Evolutionary conservation across 768 basidiomycete species (phyloP), one percentile per base, ranked within the genome.

Genomic region (Fomitopsis serialis): DNA sequence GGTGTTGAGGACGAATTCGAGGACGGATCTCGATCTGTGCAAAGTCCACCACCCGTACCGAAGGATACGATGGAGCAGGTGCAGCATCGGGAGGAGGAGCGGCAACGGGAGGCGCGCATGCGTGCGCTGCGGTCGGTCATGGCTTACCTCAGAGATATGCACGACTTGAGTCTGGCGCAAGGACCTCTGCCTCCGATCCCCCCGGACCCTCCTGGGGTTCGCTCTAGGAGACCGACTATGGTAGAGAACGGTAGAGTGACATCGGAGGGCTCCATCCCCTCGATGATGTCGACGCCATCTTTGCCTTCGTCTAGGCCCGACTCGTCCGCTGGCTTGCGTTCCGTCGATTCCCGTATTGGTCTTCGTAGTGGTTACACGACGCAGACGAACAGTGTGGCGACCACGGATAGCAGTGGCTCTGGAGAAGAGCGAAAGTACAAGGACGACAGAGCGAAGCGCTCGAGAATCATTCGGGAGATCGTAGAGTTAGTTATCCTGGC

Each of bases 101-200:
- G 83, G 29, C 79, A 76, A 17, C 77, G 82, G 27, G 88, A 90
- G 63, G 77, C 82, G 27, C 87, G 87, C 65, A 84, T 81, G 62
- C 79, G 89, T 42, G 93, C 92, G 29, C 76, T 99, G 49, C 82
- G 90, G 52, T 89, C 90, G 10, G 83, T 99, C 17, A 95, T 98
- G 88, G 92, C 93, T 7, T 99, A 98, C 69, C 78, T 99, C 19
- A 84, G 85, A 62, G 97, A 99, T 62, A 87, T 99, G 83, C 88
- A 94, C 64, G 97, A 99, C 64, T 75, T 99, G 27, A 85, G 85
- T 17, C 68, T 84, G 59, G 79, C 84, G 19, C 87, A 86, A 63
- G 64, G 73, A 21, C 63, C 74, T 2, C 60, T 62, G 21, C 61
- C 64, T 15, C 57, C 51, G 12, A 54, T 52, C 0, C 23, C 15